These are phyloP conservation scores for Lithohypha guttulata DNA, from an alignment of 2,329 filamentous ascomycete genomes.

Conservation along the genomic window DNA sequence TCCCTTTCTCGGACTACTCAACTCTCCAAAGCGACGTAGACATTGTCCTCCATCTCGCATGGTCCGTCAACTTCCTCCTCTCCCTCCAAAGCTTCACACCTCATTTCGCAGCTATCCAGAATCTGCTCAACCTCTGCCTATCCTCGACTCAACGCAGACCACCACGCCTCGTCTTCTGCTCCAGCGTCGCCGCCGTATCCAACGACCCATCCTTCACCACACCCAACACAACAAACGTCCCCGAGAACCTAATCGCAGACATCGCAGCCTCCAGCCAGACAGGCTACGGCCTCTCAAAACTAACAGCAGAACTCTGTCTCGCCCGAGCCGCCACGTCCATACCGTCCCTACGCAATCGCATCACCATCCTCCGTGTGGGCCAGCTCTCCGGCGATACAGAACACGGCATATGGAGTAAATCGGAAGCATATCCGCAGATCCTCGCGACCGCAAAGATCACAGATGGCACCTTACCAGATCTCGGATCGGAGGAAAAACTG, in stretches of 20 bases:
- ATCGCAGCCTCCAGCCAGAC: constrained; percentile 30
- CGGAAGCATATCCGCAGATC: constrained; percentile 44
- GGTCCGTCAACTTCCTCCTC: constrained; percentile 55
- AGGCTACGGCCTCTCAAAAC: constrained; percentile 48
- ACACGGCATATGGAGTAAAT: constrained; percentile 42
- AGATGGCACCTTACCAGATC: constrained; percentile 32
- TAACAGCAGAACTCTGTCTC: constrained; percentile 47
- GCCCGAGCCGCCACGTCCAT: constrained; percentile 26
- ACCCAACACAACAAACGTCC: background rate
- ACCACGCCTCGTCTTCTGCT: constrained; percentile 40
- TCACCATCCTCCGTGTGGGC: constrained; percentile 40
- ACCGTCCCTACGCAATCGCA: constrained; percentile 20
- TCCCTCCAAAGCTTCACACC: constrained; percentile 46
- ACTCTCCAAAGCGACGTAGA: constrained; percentile 35
- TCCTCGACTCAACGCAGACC: constrained; percentile 17
- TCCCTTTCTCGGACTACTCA: constrained; percentile 33
- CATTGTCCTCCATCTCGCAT: constrained; percentile 51
- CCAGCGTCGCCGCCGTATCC: constrained; percentile 38
- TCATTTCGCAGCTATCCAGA: constrained; percentile 40
- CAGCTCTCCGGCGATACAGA: constrained; percentile 41
- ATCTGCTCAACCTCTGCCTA: constrained; percentile 39
- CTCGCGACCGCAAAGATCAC: constrained; percentile 34
- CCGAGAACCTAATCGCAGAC: constrained; percentile 15
- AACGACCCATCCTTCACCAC: constrained; percentile 6
- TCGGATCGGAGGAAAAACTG: constrained; percentile 31